phyloP scores from a whole-genome alignment of 768 basidiomycete species.

The Leccinum incarnatum region DNA sequence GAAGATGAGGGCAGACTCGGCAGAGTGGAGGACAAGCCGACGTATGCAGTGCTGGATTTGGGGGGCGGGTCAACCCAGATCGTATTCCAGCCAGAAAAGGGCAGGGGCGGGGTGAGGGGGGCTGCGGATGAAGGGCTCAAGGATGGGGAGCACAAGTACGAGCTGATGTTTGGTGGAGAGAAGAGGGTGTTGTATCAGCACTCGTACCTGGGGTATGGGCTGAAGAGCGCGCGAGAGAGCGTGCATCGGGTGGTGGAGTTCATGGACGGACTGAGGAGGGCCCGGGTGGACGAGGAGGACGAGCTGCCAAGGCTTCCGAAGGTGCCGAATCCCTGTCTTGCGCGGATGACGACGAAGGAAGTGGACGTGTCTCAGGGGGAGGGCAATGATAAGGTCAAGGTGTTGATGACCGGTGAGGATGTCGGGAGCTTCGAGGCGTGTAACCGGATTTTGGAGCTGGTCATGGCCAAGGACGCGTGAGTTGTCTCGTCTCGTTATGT shows the following conservation, averaged over 20 bases:
- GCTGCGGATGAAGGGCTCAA: slow-evolving; percentile 41
- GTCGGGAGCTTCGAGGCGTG: slow-evolving; percentile 86
- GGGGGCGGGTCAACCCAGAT: slow-evolving; percentile 98
- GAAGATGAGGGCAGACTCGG: background rate
- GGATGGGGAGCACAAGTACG: slow-evolving; percentile 92
- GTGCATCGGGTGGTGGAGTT: slow-evolving; percentile 93
- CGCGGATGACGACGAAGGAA: slow-evolving; percentile 55
- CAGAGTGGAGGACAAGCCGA: slow-evolving; percentile 25
- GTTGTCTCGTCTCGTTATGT: slow-evolving; percentile 24
- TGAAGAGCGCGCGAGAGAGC: slow-evolving; percentile 82
- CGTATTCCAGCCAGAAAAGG: slow-evolving; percentile 84
- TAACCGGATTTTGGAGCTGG: slow-evolving; percentile 76
- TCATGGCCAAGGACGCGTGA: slow-evolving; percentile 93
- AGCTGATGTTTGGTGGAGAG: slow-evolving; percentile 68
- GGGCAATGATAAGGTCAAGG: slow-evolving; percentile 44
- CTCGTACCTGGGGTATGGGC: slow-evolving; percentile 94
- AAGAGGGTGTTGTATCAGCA: slow-evolving; percentile 88
- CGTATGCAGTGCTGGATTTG: slow-evolving; percentile 91
- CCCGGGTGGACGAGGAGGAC: slow-evolving; percentile 3
- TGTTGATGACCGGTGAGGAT: slow-evolving; percentile 84
- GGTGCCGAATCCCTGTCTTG: slow-evolving; percentile 75
- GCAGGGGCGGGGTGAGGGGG: slow-evolving; percentile 27
- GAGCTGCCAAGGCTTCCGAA: background rate
- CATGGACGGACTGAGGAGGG: slow-evolving; percentile 50
- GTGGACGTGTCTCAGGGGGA: slow-evolving; percentile 60